A percentile compares a stretch with the other conserved stretches of the same genome.
These are phyloP conservation scores for Lentinus polychrous DNA, from an alignment of 1,284 basidiomycete genomes.

Conservation along the genomic window DNA sequence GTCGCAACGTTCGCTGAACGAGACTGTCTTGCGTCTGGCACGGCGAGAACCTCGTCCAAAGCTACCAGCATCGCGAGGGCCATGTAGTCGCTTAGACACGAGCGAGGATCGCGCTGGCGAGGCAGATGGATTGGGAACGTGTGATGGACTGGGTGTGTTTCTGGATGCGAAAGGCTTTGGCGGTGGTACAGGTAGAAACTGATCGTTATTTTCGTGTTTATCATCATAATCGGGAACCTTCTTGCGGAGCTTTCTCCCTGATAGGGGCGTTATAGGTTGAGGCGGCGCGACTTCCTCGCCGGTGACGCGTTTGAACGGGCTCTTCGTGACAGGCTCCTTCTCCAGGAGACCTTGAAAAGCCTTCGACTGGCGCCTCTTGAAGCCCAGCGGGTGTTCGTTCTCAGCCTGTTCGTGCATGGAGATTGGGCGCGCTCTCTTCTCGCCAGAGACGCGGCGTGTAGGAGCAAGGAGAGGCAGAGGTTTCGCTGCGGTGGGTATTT, in stretches of 20 bases:
- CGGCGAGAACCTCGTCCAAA: conserved; percentile 35
- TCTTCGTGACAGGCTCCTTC: conserved; percentile 75
- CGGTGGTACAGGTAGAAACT: conserved; percentile 24
- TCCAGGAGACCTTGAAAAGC: conserved; percentile 69
- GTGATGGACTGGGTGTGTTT: conserved; percentile 14
- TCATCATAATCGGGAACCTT: conserved; percentile 16
- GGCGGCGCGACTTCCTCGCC: conserved; percentile 9
- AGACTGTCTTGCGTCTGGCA: conserved; percentile 73
- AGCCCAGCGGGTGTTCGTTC: conserved; percentile 63
- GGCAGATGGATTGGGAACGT: conserved; percentile 18
- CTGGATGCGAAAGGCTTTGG: conserved; percentile 12
- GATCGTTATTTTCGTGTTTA: conserved; percentile 14
- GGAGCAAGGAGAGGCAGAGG: conserved; percentile 23
- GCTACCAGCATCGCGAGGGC: conserved; percentile 64
- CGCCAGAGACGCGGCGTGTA: conserved; percentile 58
- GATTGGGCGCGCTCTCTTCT: conserved; percentile 62
- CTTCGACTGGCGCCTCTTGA: conserved; percentile 70
- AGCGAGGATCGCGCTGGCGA: conserved; percentile 69
- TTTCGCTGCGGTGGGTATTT: conserved; percentile 41
- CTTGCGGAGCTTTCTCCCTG: conserved; percentile 1
- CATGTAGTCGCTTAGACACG: conserved; percentile 76
- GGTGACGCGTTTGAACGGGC: conserved; percentile 58
- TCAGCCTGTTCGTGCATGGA: conserved; percentile 66
- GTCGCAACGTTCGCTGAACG: conserved; percentile 80
- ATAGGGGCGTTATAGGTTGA: background rate